These are phyloP conservation scores for Paecilomyces sp. DNA, from an alignment of 2,329 filamentous ascomycete genomes.

Conservation along the genomic window DNA sequence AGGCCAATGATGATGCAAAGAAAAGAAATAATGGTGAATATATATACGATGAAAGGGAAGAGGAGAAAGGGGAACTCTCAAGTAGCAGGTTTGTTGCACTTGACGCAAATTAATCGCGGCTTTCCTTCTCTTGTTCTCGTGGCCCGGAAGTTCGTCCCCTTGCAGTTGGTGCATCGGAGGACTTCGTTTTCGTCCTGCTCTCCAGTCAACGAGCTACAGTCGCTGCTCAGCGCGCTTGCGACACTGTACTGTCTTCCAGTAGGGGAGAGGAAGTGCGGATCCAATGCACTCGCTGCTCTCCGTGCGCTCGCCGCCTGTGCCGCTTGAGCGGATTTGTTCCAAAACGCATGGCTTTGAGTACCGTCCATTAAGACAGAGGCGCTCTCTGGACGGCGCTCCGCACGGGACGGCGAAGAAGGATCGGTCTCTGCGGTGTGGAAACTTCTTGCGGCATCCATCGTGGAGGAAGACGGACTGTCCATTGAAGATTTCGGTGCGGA, in stretches of 20 bases:
- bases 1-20: neutral
- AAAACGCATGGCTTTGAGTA: slow-evolving; percentile 48
- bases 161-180: slow-evolving; percentile 54
- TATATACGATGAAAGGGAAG: neutral
- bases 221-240: slow-evolving; percentile 53
- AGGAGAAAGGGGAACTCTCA: slow-evolving; percentile 4
- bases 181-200: slow-evolving; percentile 41
- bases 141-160: slow-evolving; percentile 55
- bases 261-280: slow-evolving; percentile 12
- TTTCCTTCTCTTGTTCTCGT: slow-evolving; percentile 47
- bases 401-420: neutral
- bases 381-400: neutral
- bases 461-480: slow-evolving; percentile 10
- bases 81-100: slow-evolving; percentile 34
- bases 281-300: slow-evolving; percentile 11
- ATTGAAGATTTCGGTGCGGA: slow-evolving; percentile 17
- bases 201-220: slow-evolving; percentile 37
- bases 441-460: slow-evolving; percentile 5
- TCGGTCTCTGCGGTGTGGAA: slow-evolving; percentile 6
- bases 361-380: slow-evolving; percentile 22
- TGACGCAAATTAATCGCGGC: slow-evolving; percentile 55
- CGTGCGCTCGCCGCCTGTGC: slow-evolving; percentile 24
- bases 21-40: neutral
- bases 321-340: slow-evolving; percentile 40
- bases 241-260: slow-evolving; percentile 35